Evolutionary conservation across 352 stramenopile species (phyloP).

Genomic region (Phytophthora fragariaefolia): DNA sequence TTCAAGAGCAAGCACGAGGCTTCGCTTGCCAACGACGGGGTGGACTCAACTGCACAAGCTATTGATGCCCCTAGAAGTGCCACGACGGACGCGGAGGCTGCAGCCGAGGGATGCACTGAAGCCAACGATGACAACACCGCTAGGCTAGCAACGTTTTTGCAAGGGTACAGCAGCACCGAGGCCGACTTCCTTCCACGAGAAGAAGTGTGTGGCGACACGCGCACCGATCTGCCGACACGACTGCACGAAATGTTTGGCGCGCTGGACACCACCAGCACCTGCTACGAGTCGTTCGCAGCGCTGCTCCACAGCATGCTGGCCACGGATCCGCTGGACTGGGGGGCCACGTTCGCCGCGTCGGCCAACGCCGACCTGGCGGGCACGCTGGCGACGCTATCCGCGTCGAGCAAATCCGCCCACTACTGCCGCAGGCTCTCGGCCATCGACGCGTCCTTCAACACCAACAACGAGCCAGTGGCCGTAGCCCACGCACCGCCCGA

Average conservation of each 20-base stretch:
- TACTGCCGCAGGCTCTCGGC: neutral
- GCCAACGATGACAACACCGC: too few relatives aligned
- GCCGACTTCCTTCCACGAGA: neutral
- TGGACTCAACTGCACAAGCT: neutral
- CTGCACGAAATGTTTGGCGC: conserved; percentile 25
- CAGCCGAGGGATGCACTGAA: too few relatives aligned
- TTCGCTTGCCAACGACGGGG: neutral
- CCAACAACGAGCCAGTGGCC: neutral
- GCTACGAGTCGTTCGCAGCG: conserved; percentile 42
- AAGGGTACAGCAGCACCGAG: neutral
- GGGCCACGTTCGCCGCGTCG: neutral
- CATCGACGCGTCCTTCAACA: conserved; percentile 4
- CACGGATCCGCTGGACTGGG: conserved; percentile 5
- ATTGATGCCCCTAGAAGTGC: neutral
- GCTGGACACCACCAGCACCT: conserved; percentile 35
- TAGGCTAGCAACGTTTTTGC: neutral
- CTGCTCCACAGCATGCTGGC: conserved; percentile 41
- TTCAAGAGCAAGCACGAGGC: neutral
- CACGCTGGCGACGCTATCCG: neutral
- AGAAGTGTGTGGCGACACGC: neutral
- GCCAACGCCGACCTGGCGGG: neutral
- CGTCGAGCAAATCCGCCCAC: neutral
- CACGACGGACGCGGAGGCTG: neutral
- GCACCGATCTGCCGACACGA: neutral
- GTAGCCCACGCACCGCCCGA: neutral